Conservation (phyloP, 2,329 filamentous ascomycete species). For the Penicillium sp. region DNA sequence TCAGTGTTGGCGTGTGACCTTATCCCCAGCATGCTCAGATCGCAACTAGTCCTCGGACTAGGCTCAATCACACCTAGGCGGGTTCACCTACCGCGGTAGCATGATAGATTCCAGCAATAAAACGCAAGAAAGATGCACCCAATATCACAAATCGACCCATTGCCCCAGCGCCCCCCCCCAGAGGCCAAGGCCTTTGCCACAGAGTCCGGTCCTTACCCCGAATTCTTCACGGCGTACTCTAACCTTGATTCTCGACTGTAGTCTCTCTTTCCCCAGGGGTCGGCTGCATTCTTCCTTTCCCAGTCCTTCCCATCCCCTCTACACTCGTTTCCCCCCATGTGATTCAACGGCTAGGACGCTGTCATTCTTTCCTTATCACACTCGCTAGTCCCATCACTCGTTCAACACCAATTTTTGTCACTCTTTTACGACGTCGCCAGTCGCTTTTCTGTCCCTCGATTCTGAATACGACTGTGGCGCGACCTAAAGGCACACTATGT, state of each 20-base stretch:
- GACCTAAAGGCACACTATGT: slow-evolving; percentile 13
- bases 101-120: slow-evolving; percentile 1
- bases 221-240: slow-evolving; percentile 1
- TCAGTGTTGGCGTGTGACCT: background rate
- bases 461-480: background rate
- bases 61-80: slow-evolving; percentile 3
- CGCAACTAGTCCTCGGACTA: background rate
- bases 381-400: background rate
- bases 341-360: background rate
- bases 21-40: background rate
- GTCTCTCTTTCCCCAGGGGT: background rate
- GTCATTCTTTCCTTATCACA: background rate
- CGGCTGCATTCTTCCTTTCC: background rate
- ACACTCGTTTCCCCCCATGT: background rate
- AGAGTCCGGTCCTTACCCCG: background rate
- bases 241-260: background rate
- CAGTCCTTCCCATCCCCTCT: background rate
- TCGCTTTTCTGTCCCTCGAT: background rate
- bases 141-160: background rate
- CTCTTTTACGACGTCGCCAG: background rate
- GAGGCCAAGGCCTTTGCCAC: slow-evolving; percentile 1
- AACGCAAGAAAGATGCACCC: background rate
- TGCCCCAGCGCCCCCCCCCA: background rate
- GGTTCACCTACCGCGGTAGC: slow-evolving; percentile 1
- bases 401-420: background rate